Base-by-base conservation (phyloP, 2,329 filamentous ascomycete species). In the Aspergillus carbonarius region DNA sequence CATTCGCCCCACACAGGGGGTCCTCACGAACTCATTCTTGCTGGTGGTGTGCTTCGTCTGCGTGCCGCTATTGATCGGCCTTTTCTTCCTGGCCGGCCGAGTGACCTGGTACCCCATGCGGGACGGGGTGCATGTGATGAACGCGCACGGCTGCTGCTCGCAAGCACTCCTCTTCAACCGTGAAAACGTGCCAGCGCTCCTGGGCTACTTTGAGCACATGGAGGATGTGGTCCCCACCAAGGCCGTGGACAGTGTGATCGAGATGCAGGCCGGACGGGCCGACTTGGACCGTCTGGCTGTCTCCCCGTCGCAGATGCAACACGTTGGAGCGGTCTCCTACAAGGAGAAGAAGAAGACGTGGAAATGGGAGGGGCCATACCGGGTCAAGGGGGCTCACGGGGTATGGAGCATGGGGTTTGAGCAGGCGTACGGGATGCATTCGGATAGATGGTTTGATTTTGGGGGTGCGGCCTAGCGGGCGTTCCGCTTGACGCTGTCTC, bases 101-200 rank as follows among this genome's bases (percentile, higher is more conserved):
- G 64, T 74, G 0, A 79, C 76, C 0, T 68, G 79, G 25, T 67
- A 71, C 1, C 76, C 76, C 2, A 68, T 74, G 52, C 63, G 70
- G 2, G 58, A 63, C 5, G 77, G 78, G 4, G 65, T 81, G 6
- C 71, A 74, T 53, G 57, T 69, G 20, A 80, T 80, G 78, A 68
- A 76, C n/a, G 60, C 70, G 6, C 77, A 73, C 50, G 78, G 76
- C 12, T 80, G 78, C 63, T 81, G 78, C 60, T 73, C 74, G 6
- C 79, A 81, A 66, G 78, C 71, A 5, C 70, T 80, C 3, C 68
- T 80, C 13, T 81, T 79, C 49, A 76, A 78, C 1, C 72, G 73
- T 3, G 60, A 63, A n/a, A 60, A 58, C n/a, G 55, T 65, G 1
- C 65, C 66, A 1, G 35, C 25, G n/a, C 55, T 68, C 13, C 52